phyloP scores from a whole-genome alignment of 1,139 yeast species.

The Yamadazyma siamensis region DNA sequence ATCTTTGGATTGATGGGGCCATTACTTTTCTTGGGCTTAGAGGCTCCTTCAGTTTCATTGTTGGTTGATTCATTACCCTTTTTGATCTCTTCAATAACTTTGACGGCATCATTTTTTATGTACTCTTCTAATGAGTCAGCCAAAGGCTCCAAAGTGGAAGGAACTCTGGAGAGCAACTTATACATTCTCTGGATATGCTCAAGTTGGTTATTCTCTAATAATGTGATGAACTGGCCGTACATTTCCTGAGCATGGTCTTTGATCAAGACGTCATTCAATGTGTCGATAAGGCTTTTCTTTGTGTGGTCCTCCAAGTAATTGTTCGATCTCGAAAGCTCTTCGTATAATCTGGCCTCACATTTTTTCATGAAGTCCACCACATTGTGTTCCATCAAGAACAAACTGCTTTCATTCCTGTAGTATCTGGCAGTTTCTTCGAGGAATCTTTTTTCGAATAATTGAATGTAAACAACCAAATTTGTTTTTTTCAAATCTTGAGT shows the following conservation, averaged over 20 bases:
- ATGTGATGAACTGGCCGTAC: conserved; percentile 69
- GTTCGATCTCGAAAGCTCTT: conserved; percentile 76
- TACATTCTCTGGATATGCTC: conserved; percentile 81
- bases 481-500: conserved; percentile 81
- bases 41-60: conserved; percentile 5
- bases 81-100: conserved; percentile 64
- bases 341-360: conserved; percentile 77
- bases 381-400: conserved; percentile 66
- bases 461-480: conserved; percentile 76
- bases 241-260: conserved; percentile 74
- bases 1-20: conserved; percentile 63
- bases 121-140: conserved; percentile 71
- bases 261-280: conserved; percentile 73
- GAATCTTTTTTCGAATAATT: conserved; percentile 74
- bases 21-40: conserved; percentile 16
- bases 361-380: conserved; percentile 89
- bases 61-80: conserved; percentile 32
- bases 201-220: conserved; percentile 74
- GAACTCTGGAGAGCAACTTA: conserved; percentile 69
- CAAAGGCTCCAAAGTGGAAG: conserved; percentile 71
- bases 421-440: conserved; percentile 70
- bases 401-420: conserved; percentile 66
- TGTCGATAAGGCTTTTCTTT: conserved; percentile 69
- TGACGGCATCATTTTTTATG: conserved; percentile 69
- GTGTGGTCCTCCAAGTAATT: conserved; percentile 86